phyloP scores from a whole-genome alignment of 2,329 filamentous ascomycete species.

The Stemphylium beticola region DNA sequence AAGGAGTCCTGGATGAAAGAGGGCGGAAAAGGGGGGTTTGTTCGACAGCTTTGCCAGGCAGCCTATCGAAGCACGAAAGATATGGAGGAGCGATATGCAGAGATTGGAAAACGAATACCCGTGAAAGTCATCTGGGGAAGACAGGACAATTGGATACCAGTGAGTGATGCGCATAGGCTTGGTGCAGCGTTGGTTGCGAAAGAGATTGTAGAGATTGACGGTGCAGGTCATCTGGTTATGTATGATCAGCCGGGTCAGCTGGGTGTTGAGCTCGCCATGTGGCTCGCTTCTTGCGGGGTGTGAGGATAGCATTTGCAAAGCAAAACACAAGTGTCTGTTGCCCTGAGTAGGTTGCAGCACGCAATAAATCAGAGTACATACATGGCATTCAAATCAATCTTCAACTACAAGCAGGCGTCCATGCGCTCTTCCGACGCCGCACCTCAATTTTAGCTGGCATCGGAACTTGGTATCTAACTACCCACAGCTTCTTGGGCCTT shows the following conservation, averaged over 20 bases:
- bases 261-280: conserved; percentile 21
- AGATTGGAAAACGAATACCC: conserved; percentile 18
- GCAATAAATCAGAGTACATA: background rate
- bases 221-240: conserved; percentile 26
- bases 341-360: background rate
- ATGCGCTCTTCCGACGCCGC: conserved; percentile 15
- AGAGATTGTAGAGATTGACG: conserved; percentile 20
- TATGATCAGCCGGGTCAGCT: conserved; percentile 26
- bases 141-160: conserved; percentile 26
- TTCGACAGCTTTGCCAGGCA: conserved; percentile 30
- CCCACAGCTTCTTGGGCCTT: conserved; percentile 29
- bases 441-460: conserved; percentile 13
- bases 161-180: conserved; percentile 17
- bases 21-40: conserved; percentile 23
- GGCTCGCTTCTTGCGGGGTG: conserved; percentile 9
- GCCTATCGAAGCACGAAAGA: conserved; percentile 22
- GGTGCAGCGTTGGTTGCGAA: conserved; percentile 17
- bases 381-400: background rate
- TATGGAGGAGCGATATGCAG: conserved; percentile 22
- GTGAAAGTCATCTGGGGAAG: conserved; percentile 29
- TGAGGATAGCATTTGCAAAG: background rate
- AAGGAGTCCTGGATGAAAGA: conserved; percentile 23
- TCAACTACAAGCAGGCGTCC: conserved; percentile 8
- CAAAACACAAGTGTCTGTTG: too few species aligned
- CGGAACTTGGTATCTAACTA: conserved; percentile 19